Percentiles rank a stretch among this genome's conserved stretches.
Conservation (phyloP, 1,139 yeast species). For the Blastobotrys arbuscula region DNA sequence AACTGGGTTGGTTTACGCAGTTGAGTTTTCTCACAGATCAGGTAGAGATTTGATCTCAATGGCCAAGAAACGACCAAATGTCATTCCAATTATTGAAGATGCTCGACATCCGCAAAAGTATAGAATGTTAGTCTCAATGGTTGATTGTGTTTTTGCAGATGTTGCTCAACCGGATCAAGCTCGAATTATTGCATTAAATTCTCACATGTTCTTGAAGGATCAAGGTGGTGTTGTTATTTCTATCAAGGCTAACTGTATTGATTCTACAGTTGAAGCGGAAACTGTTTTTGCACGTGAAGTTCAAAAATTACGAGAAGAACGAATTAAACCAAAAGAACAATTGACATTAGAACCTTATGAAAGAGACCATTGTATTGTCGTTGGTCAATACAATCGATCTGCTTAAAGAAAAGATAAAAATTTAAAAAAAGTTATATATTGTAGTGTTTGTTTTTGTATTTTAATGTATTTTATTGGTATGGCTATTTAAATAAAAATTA, state of each 20-base stretch:
- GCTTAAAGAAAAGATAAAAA: neutral
- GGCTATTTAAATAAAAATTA: neutral
- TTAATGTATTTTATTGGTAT: neutral
- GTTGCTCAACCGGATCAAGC: constrained; percentile 99
- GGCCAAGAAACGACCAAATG: constrained; percentile 99
- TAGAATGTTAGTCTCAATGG: constrained; percentile 99
- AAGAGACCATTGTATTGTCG: constrained; percentile 99
- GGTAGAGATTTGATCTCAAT: constrained; percentile 98
- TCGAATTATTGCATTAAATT: constrained; percentile 96
- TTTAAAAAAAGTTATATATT: neutral
- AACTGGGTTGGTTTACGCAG: constrained; percentile 97
- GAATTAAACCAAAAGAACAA: constrained; percentile 97
- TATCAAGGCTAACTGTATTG: constrained; percentile 99
- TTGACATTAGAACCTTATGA: constrained; percentile 98
- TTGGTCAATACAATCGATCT: constrained; percentile 93
- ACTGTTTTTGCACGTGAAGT: constrained; percentile 99
- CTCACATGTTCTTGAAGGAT: constrained; percentile 96
- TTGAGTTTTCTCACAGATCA: constrained; percentile 98
- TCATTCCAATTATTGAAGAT: constrained; percentile 97
- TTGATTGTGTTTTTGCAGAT: constrained; percentile 97
- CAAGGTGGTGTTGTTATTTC: constrained; percentile 98
- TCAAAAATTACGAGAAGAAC: constrained; percentile 97
- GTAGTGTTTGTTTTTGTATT: neutral
- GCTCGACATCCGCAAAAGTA: constrained; percentile 99
- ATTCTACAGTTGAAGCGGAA: constrained; percentile 98